phyloP scores from a whole-genome alignment of 2,329 filamentous ascomycete genomes.

The Graphilbum sp. region DNA sequence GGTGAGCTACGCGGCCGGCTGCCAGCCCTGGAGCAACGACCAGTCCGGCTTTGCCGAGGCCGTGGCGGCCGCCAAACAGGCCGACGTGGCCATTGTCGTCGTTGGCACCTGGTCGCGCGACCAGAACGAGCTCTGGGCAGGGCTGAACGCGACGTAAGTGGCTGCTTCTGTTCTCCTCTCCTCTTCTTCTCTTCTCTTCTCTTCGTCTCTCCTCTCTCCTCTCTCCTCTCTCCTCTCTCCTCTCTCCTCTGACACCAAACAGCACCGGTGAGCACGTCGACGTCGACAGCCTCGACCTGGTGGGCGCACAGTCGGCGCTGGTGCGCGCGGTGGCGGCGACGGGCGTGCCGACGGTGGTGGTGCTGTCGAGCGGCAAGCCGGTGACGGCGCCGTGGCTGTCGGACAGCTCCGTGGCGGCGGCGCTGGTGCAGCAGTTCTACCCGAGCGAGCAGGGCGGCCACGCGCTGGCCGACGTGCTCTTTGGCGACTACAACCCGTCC shows the following conservation, averaged over 20 bases:
- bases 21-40: constrained; percentile 56
- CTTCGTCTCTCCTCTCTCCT: no score
- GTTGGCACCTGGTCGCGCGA: constrained; percentile 65
- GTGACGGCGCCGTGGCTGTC: constrained; percentile 34
- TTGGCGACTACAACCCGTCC: constrained; percentile 47
- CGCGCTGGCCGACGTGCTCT: constrained; percentile 40
- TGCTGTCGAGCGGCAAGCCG: constrained; percentile 55
- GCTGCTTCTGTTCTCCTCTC: no score
- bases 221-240: no score
- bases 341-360: constrained; percentile 49
- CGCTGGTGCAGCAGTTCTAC: constrained; percentile 60
- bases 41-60: constrained; percentile 52
- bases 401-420: constrained; percentile 34
- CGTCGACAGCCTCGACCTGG: constrained; percentile 43
- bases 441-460: constrained; percentile 51
- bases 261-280: constrained; percentile 57
- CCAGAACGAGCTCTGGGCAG: constrained; percentile 53
- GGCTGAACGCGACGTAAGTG: constrained; percentile 45
- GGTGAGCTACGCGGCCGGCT: constrained; percentile 52
- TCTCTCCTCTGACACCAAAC: no score
- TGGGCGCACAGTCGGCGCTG: constrained; percentile 52
- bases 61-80: constrained; percentile 2
- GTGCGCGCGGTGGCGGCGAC: constrained; percentile 22
- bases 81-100: constrained; percentile 28
- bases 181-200: no score